Base-by-base conservation (phyloP, 768 basidiomycete genomes). In the Aureoboletus auriporus region DNA sequence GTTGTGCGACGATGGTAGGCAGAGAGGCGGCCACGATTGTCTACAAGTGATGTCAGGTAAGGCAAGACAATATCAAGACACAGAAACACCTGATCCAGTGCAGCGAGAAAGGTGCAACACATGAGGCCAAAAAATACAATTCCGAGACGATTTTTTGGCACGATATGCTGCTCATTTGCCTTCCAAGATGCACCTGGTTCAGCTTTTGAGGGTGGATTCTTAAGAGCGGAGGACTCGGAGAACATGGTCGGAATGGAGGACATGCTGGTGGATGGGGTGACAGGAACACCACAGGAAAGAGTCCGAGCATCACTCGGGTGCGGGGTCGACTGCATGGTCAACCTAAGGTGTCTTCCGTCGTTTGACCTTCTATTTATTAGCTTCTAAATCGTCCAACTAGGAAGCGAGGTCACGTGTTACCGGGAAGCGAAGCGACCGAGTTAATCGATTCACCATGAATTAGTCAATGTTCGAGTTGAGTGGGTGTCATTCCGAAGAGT, bases 21-120 rank as follows among this genome's bases (percentile, higher is more conserved):
- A 79, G 58, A 5, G 78, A 75, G 10, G 75, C 78, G 0, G 75
- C 66, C 3, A 77, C 74, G 39, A 75, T 73, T 9, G 72, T 74
- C 73, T 75, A 26, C 7, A n/a, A 34, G 20, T 23, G 20, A 23
- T 23, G 20, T 23, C 20, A 23, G 20, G 16, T 12, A 29, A 31
- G n/a, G 6, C 7, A 40, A 6, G 33, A 26, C 12, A 14, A 9
- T 43, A 13, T 42, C 41, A 23, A 47, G 46, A 46, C 41, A 2
- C 20, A 23, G 20, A 23, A 23, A 23, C 20, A 71, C 73, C 64
- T 74, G 75, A 52, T 79, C 78, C 29, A 79, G 61, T 11, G 77
- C 77, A 0, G 78, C 74, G 26, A 75, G 60, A 60, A 76, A 76
- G 14, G 59, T 63, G 49, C 59, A 64, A 41, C 63, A 65, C 75